Conservation (phyloP, 2,329 filamentous ascomycete species). For the Stagonosporopsis vannaccii region DNA sequence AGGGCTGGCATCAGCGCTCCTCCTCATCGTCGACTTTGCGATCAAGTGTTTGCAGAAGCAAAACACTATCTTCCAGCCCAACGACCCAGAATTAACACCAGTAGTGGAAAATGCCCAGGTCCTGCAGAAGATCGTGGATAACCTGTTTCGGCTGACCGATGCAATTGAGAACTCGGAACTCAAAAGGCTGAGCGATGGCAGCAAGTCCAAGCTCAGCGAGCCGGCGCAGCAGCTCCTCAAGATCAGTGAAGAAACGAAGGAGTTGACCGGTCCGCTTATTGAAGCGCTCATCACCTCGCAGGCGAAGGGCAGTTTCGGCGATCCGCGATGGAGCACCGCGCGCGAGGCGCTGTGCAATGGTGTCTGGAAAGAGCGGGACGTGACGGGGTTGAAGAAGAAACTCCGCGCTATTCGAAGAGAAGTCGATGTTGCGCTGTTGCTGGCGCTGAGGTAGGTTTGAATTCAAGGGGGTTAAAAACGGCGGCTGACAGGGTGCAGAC, state of each 20-base stretch:
- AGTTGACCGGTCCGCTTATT: constrained; percentile 27
- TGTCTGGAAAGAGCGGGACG: constrained; percentile 42
- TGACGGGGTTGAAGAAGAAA: constrained; percentile 37
- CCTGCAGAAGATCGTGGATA: constrained; percentile 32
- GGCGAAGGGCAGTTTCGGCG: constrained; percentile 28
- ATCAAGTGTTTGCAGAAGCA: constrained; percentile 35
- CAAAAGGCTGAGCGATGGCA: constrained; percentile 29
- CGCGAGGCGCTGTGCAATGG: constrained; percentile 44
- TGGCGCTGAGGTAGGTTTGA: constrained; percentile 30
- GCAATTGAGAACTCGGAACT: constrained; percentile 30
- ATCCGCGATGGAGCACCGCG: constrained; percentile 31
- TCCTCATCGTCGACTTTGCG: constrained; percentile 35
- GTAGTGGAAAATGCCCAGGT: constrained; percentile 29
- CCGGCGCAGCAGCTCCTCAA: constrained; percentile 36
- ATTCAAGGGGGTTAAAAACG: no score
- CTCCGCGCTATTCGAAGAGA: constrained; percentile 30
- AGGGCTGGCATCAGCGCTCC: constrained; percentile 27
- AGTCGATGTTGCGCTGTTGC: constrained; percentile 34
- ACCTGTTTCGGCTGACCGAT: constrained; percentile 32
- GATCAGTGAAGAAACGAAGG: constrained; percentile 33
- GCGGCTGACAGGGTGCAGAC: constrained; percentile 18
- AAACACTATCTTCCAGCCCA: constrained; percentile 32
- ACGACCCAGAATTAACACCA: constrained; percentile 15
- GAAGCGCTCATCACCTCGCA: constrained; percentile 33
- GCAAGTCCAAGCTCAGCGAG: constrained; percentile 35